Conservation (phyloP, 495 filamentous ascomycete species). For the Friedmanniomyces simplex region DNA sequence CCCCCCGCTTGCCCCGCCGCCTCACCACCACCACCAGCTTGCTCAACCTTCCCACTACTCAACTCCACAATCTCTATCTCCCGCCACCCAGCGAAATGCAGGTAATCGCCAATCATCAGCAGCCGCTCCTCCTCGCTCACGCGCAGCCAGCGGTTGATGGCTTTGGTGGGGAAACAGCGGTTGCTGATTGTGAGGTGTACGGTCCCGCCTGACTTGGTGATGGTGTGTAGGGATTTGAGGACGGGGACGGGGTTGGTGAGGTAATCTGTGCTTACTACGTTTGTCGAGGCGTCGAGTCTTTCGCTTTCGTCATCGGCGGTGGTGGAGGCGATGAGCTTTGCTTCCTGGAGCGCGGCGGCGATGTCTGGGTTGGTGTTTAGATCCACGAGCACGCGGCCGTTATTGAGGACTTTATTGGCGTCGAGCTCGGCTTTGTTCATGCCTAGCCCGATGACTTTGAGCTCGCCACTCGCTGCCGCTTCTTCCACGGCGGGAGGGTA, state of each 20-base stretch:
- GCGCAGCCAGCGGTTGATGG: conserved; percentile 21
- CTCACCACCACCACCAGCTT: too few species aligned
- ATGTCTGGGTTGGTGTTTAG: conserved; percentile 31
- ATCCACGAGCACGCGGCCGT: conserved; percentile 26
- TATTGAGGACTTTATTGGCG: conserved; percentile 29
- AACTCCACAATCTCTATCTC: conserved; percentile 39
- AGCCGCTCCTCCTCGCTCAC: conserved; percentile 25
- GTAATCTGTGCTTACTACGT: conserved; percentile 39
- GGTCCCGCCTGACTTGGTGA: conserved; percentile 27
- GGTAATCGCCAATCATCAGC: conserved; percentile 37
- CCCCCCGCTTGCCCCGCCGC: neutral
- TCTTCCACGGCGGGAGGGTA: conserved; percentile 28
- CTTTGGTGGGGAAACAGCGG: conserved; percentile 39
- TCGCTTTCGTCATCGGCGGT: neutral
- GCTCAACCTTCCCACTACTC: conserved; percentile 26
- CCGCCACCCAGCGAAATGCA: conserved; percentile 37
- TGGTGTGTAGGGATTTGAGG: conserved; percentile 25
- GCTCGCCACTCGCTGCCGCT: conserved; percentile 38
- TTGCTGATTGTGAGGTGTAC: conserved; percentile 39
- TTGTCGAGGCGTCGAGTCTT: conserved; percentile 31
- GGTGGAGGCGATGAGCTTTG: conserved; percentile 8
- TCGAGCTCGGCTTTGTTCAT: conserved; percentile 35
- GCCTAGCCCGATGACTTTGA: conserved; percentile 40
- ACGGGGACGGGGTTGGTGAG: conserved; percentile 33
- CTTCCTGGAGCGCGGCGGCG: conserved; percentile 2